These are phyloP conservation scores for Sporisorium graminicola DNA, from an alignment of 1,284 basidiomycete species.

Conservation along the genomic window DNA sequence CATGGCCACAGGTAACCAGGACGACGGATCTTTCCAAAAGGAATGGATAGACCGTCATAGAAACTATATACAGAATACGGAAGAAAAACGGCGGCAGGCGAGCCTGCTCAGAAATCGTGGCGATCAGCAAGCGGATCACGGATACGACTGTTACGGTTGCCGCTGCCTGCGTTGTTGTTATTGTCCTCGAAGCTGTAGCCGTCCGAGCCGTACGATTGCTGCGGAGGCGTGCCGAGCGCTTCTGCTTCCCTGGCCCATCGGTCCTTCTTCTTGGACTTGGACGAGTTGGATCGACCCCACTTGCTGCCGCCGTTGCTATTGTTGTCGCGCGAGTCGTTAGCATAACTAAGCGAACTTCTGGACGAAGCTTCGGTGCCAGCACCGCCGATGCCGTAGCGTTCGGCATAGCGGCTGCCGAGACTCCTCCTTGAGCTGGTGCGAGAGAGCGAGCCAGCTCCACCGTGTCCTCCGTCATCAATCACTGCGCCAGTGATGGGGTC, in stretches of 20 bases:
- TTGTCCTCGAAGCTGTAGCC: slow-evolving; percentile 35
- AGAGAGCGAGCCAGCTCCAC: slow-evolving; percentile 35
- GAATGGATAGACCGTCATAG: neutral
- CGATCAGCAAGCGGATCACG: slow-evolving; percentile 47
- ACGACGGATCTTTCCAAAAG: neutral
- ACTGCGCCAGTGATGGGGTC: slow-evolving; percentile 55
- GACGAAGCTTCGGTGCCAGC: slow-evolving; percentile 37
- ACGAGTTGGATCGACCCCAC: slow-evolving; percentile 41
- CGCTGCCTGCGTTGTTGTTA: slow-evolving; percentile 12
- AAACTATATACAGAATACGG: neutral
- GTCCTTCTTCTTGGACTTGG: slow-evolving; percentile 50
- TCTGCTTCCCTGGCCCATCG: slow-evolving; percentile 55
- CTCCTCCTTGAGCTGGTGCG: slow-evolving; percentile 46
- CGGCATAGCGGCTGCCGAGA: slow-evolving; percentile 53
- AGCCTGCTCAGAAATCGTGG: slow-evolving; percentile 41
- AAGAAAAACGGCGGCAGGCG: neutral
- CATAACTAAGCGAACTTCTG: slow-evolving; percentile 47
- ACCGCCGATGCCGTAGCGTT: slow-evolving; percentile 43
- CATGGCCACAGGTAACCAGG: neutral
- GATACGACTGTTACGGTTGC: slow-evolving; percentile 41
- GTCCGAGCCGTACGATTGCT: slow-evolving; percentile 36
- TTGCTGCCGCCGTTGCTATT: slow-evolving; percentile 21
- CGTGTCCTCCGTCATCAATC: slow-evolving; percentile 31
- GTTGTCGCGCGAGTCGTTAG: slow-evolving; percentile 22
- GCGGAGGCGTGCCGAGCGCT: slow-evolving; percentile 34